Evolutionary conservation across 2,329 filamentous ascomycete species (phyloP).

Genomic region (Chrysosporium keratinophilum): DNA sequence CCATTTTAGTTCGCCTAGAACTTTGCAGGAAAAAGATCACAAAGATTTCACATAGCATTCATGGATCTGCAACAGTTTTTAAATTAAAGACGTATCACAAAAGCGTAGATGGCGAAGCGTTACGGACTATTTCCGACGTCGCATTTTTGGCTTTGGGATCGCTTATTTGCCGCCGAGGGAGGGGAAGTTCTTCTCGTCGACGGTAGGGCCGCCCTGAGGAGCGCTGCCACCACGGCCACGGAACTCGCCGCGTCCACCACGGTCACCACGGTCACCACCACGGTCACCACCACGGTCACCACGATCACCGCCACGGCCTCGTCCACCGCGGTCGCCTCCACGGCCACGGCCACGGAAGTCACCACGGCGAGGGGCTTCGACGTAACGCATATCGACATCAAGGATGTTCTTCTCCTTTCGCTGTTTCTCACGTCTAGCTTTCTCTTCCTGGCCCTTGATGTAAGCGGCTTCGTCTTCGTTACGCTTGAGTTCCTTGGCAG

Average conservation of each 20-base stretch:
- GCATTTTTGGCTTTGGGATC: neutral
- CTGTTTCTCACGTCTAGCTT: conserved; percentile 73
- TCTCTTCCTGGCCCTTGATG: conserved; percentile 63
- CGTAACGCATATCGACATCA: conserved; percentile 76
- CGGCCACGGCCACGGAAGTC: conserved; percentile 24
- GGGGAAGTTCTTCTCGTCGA: conserved; percentile 40
- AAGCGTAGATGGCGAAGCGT: conserved; percentile 2
- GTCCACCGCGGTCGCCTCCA: conserved; percentile 36
- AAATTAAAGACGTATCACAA: neutral
- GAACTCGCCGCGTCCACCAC: conserved; percentile 31
- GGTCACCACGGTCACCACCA: conserved; percentile 30
- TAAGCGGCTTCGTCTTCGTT: conserved; percentile 56
- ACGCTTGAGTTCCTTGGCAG: conserved; percentile 57
- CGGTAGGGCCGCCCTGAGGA: conserved; percentile 25
- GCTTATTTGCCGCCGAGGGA: conserved; percentile 34
- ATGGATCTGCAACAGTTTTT: neutral
- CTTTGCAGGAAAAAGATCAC: neutral
- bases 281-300: conserved; percentile 28
- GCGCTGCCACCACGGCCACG: conserved; percentile 32
- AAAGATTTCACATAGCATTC: neutral
- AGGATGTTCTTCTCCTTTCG: conserved; percentile 84
- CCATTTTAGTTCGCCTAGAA: conserved; percentile 6
- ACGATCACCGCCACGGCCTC: conserved; percentile 45
- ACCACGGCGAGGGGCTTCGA: conserved; percentile 54
- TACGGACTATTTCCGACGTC: conserved; percentile 6